Evolutionary conservation across 768 basidiomycete species (phyloP).

Genomic region (Nidularia pulvinata): DNA sequence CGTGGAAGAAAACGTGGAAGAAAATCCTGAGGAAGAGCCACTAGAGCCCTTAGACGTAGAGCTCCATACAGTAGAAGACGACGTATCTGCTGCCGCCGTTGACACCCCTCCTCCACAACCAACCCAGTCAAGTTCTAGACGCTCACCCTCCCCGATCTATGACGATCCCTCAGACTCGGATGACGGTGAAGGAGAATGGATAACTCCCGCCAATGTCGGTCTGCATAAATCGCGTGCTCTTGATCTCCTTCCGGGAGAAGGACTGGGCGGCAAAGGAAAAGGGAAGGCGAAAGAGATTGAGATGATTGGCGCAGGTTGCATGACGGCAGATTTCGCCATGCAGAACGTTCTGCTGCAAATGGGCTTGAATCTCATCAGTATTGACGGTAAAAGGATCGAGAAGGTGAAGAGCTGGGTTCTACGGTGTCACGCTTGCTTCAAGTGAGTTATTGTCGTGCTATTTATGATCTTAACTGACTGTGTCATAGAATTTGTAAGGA

Average conservation of each 20-base stretch:
- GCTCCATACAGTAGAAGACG: constrained; percentile 30
- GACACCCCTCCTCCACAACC: too few species aligned
- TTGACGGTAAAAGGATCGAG: constrained; percentile 89
- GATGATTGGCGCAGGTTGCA: constrained; percentile 74
- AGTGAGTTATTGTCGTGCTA: constrained; percentile 56
- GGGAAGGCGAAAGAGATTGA: constrained; percentile 34
- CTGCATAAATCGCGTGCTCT: constrained; percentile 88
- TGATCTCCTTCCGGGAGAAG: constrained; percentile 70
- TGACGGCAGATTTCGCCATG: constrained; percentile 99
- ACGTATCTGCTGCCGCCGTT: neutral
- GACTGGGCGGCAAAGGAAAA: constrained; percentile 27
- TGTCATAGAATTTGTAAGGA: constrained; percentile 88
- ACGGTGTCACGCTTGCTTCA: constrained; percentile 98
- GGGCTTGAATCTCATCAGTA: constrained; percentile 86
- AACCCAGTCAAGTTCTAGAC: constrained; percentile 8
- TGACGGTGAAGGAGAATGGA: constrained; percentile 95
- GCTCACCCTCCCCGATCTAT: constrained; percentile 42
- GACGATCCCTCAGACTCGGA: constrained; percentile 80
- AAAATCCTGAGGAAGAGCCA: constrained; percentile 12
- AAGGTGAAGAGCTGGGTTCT: constrained; percentile 96
- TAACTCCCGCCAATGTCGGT: constrained; percentile 86
- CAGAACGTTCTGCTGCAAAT: constrained; percentile 97
- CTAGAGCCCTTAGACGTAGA: constrained; percentile 46
- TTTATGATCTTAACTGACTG: neutral
- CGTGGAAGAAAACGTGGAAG: constrained; percentile 5